Conservation (phyloP, 331 rosid species). For the Acacia concinna region DNA sequence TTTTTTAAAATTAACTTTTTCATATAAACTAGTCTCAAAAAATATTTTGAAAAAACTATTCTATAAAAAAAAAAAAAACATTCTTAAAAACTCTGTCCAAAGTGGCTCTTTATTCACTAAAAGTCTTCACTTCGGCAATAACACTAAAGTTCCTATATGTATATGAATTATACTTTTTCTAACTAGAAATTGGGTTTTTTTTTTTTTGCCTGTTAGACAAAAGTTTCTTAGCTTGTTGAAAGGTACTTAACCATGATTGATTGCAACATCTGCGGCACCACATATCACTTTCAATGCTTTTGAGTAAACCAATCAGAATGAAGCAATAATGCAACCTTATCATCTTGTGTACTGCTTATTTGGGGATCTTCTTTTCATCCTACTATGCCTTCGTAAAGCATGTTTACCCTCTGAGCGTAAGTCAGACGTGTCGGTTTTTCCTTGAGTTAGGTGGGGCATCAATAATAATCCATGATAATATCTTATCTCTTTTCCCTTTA, state of each 20-base stretch:
- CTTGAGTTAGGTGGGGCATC: neutral
- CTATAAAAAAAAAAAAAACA: no score
- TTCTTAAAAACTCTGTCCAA: no score
- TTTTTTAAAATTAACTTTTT: no score
- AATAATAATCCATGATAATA: neutral
- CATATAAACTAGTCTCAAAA: no score
- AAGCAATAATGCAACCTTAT: conserved; percentile 34
- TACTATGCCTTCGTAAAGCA: neutral
- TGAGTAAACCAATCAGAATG: conserved; percentile 30
- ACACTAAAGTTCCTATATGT: no score
- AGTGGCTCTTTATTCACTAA: no score
- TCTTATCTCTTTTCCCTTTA: neutral
- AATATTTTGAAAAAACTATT: no score
- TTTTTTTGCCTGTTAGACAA: neutral
- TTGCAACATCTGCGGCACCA: conserved; percentile 26
- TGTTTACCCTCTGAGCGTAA: neutral
- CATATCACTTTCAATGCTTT: conserved; percentile 32
- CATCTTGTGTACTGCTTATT: conserved; percentile 14
- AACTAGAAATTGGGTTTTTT: neutral
- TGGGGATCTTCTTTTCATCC: neutral
- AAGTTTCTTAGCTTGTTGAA: neutral
- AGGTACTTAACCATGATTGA: neutral
- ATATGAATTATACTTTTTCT: neutral
- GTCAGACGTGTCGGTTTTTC: neutral
- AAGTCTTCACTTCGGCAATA: no score